phyloP scores from a whole-genome alignment of 2,329 filamentous ascomycete species.

The Verticillium zaregamsianum region DNA sequence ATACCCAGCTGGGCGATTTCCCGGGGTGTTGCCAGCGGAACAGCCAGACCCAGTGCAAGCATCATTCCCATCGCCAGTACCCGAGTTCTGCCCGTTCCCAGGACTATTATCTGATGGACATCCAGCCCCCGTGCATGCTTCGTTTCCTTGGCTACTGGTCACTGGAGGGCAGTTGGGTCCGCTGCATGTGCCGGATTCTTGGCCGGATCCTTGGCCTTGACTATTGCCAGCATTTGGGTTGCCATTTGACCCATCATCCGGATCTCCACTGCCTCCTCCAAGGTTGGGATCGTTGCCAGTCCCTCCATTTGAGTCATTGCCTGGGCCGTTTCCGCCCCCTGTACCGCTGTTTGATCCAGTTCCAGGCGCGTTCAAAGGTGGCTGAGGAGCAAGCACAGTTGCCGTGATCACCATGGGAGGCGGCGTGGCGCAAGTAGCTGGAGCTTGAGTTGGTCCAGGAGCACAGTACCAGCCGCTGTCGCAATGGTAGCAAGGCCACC shows the following conservation, averaged over 20 bases:
- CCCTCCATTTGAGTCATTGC: not conserved
- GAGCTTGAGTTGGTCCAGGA: constrained; percentile 2
- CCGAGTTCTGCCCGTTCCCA: not conserved
- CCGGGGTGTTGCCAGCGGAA: not conserved
- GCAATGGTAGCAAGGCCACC: constrained; percentile 27
- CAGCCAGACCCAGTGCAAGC: not conserved
- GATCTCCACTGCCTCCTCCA: not conserved
- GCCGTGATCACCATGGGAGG: not conserved
- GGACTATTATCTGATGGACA: not conserved
- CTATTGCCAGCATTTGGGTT: not conserved
- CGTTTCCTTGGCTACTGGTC: not conserved
- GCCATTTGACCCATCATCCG: not conserved
- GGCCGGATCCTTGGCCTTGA: not conserved
- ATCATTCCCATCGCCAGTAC: not conserved
- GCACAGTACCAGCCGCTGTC: constrained; percentile 23
- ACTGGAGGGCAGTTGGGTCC: not conserved
- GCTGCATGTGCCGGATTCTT: not conserved
- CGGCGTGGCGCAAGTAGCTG: not conserved
- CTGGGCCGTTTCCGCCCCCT: not conserved
- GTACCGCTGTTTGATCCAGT: not conserved
- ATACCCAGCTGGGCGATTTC: not conserved
- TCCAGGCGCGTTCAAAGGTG: not conserved
- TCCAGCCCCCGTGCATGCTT: not conserved
- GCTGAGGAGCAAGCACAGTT: not conserved
- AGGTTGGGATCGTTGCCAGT: not conserved